Evolutionary conservation across 1,139 yeast genomes (phyloP).

Genomic region (Magnusiomyces sp.): DNA sequence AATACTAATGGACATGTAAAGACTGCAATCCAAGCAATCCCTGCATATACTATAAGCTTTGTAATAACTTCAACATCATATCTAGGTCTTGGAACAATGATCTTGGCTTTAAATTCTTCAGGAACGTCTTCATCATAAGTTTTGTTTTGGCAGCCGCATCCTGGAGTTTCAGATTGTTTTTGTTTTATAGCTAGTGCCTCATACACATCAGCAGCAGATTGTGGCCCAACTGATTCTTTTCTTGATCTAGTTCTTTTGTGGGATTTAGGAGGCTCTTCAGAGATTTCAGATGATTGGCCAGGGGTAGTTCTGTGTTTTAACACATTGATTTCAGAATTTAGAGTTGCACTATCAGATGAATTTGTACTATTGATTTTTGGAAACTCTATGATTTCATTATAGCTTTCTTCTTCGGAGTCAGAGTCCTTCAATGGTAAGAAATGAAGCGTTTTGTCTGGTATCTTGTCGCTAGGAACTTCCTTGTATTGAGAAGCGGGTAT

Average conservation of each 20-base stretch:
- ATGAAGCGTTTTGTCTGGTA: not conserved
- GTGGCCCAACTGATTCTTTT: constrained; percentile 38
- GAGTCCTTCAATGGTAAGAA: constrained; percentile 3
- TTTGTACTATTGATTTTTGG: not conserved
- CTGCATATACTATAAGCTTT: constrained; percentile 64
- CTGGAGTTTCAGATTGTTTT: not conserved
- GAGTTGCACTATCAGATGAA: not conserved
- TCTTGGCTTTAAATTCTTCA: constrained; percentile 2
- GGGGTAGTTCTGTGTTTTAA: constrained; percentile 27
- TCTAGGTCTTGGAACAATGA: constrained; percentile 32
- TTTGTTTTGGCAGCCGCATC: not conserved
- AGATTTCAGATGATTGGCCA: constrained; percentile 18
- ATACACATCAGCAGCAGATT: constrained; percentile 36
- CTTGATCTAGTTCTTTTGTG: constrained; percentile 19
- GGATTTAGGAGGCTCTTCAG: constrained; percentile 16
- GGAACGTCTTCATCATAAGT: constrained; percentile 2
- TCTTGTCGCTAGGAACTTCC: constrained; percentile 26
- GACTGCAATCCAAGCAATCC: constrained; percentile 41
- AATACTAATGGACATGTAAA: constrained; percentile 21
- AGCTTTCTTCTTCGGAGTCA: too few relatives aligned
- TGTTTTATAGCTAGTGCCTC: constrained; percentile 30
- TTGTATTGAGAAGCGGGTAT: constrained; percentile 33
- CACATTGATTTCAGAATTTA: constrained; percentile 25
- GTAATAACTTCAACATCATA: constrained; percentile 72
- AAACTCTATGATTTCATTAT: too few relatives aligned